Conservation (phyloP, 2,329 filamentous ascomycete species). For the Botryotinia globosa region DNA sequence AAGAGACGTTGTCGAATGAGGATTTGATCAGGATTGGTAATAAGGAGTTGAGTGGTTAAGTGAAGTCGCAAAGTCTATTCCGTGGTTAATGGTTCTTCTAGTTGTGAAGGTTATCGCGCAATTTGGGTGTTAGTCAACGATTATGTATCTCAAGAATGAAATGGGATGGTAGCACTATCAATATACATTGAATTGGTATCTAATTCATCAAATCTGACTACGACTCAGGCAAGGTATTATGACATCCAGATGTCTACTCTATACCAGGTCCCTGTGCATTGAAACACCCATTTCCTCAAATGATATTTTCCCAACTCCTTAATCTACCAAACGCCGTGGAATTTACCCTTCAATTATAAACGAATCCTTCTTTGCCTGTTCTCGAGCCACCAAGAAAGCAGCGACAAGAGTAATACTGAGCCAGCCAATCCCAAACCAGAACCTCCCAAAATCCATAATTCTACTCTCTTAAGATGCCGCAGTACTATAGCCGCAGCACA, state of each 20-base stretch:
- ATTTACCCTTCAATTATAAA: not conserved
- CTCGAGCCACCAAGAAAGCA: not conserved
- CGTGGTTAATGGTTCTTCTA: not conserved
- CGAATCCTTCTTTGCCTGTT: not conserved
- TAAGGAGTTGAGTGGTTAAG: not conserved
- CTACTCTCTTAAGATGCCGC: not conserved
- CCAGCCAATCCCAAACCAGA: not conserved
- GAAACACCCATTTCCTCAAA: not conserved
- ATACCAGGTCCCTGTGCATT: not conserved
- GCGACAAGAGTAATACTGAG: not conserved
- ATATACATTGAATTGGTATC: not conserved
- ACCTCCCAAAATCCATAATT: not conserved
- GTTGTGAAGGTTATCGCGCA: not conserved
- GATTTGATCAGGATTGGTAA: not conserved
- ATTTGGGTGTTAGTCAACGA: not conserved
- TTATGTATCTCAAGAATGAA: not conserved
- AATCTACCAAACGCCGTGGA: not conserved
- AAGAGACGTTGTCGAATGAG: conserved; percentile 2
- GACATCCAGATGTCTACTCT: not conserved
- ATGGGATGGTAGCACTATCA: not conserved
- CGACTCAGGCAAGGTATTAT: not conserved
- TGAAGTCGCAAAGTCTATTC: not conserved
- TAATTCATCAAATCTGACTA: not conserved
- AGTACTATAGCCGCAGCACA: not conserved
- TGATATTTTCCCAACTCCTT: not conserved